Base-by-base conservation (phyloP, 169 alveolate species). In the Eimeria praecox region DNA sequence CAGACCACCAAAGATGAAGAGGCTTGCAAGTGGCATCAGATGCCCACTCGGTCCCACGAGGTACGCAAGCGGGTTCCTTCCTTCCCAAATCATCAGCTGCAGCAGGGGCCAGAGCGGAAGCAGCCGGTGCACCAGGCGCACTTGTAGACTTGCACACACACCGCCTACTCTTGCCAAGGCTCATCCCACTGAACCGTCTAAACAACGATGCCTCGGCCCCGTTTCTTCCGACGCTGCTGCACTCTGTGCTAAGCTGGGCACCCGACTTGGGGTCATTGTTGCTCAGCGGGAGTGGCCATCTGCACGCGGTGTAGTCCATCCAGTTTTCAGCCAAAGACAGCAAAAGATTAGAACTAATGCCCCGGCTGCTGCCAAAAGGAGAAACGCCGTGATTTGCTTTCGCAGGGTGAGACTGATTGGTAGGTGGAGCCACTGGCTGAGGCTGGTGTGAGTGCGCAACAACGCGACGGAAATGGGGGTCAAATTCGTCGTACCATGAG, bases 261-360 rank as follows among this genome's bases (percentile, higher is more conserved):
- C 66, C 54, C 49, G 94, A 38, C 59, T 59, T 44, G 12, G 94
- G 94, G 49, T 87, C 94, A 64, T 87, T 87, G 94, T 62, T 87
- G 64, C 80, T 87, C 35, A 87, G 94, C 27, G 94, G 94, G 38
- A 59, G 94, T 30, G 94, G 94, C 94, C 94, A 87, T 24, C 35
- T 62, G 82, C 94, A 87, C 40, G 94, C 94, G 49, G 83, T 87
- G 66, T 87, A 87, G 64, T 87, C 94, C 94, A 87, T 87, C 94
- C 94, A 87, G 64, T 87, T 87, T 87, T 87, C 94, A 22, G 94
- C 80, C 44, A 87, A 69, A 40, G 83, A 62, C 14, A 87, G 71
- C 83, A 87, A 54, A 30, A 87, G 78, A 82, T 64, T 87, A 30
- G 62, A 59, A 20, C 71, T 40, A 38, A 22, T 22, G 0, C 22